phyloP scores from a whole-genome alignment of 2,329 filamentous ascomycete genomes.

The Cercospora sp. region DNA sequence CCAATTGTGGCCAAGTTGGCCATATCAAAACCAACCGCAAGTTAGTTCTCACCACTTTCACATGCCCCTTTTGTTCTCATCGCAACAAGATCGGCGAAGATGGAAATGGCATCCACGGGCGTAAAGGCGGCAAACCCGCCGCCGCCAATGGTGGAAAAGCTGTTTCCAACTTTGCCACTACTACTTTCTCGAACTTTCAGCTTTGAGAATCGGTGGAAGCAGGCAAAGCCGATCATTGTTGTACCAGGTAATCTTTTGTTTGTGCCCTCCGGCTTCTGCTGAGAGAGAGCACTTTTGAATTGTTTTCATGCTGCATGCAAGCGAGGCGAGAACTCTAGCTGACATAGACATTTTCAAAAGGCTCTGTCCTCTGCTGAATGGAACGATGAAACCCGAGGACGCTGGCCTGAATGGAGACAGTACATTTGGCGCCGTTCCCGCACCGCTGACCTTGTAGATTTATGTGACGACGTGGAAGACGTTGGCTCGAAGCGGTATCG shows the following conservation, averaged over 20 bases:
- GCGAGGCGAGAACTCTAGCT: slow-evolving; percentile 30
- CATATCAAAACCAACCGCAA: slow-evolving; percentile 99
- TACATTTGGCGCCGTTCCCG: slow-evolving; percentile 39
- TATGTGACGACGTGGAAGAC: background rate
- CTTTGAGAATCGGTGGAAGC: slow-evolving; percentile 21
- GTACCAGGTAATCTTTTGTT: background rate
- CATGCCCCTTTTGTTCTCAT: slow-evolving; percentile 20
- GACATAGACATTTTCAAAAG: slow-evolving; percentile 48
- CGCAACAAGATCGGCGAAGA: slow-evolving; percentile 16
- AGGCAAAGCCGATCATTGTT: background rate
- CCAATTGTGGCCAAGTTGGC: slow-evolving; percentile 93
- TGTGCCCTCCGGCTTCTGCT: slow-evolving; percentile 7
- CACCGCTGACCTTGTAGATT: slow-evolving; percentile 34
- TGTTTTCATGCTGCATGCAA: slow-evolving; percentile 19
- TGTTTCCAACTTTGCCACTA: slow-evolving; percentile 15
- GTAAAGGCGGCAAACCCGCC: slow-evolving; percentile 18
- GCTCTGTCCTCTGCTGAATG: slow-evolving; percentile 82
- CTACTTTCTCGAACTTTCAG: slow-evolving; percentile 26
- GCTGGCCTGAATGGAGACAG: slow-evolving; percentile 35
- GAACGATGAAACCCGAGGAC: slow-evolving; percentile 54
- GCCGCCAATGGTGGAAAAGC: slow-evolving; percentile 22
- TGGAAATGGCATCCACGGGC: slow-evolving; percentile 23
- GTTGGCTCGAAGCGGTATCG: background rate
- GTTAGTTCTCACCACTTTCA: slow-evolving; percentile 53
- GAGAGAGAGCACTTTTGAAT: slow-evolving; percentile 16